A percentile compares a stretch with the other conserved stretches of the same genome.
These are phyloP conservation scores for Conringia planisiliqua DNA, from an alignment of 345 rosid genomes.

Conservation along the genomic window DNA sequence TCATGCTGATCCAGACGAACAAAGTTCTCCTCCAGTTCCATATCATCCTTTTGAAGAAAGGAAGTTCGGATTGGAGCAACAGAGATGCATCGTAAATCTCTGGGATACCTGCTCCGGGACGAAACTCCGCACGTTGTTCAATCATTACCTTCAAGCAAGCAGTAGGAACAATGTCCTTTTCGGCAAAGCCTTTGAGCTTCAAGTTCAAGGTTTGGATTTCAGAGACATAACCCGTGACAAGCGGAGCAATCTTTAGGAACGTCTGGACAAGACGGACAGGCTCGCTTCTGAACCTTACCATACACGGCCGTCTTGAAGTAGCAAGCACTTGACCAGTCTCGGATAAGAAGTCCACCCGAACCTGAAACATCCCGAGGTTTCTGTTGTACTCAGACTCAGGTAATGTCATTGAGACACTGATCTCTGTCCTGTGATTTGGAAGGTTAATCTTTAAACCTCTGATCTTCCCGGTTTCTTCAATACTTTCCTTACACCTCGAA, in stretches of 20 bases:
- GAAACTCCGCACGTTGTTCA: slow-evolving; percentile 72
- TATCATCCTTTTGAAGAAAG: slow-evolving; percentile 54
- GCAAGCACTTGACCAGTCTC: slow-evolving; percentile 50
- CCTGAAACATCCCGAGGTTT: slow-evolving; percentile 81
- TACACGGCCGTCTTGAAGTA: slow-evolving; percentile 60
- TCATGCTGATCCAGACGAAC: slow-evolving; percentile 56
- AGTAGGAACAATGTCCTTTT: slow-evolving; percentile 47
- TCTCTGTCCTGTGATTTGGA: slow-evolving; percentile 5
- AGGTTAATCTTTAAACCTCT: not conserved
- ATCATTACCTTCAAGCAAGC: slow-evolving; percentile 43
- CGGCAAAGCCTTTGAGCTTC: slow-evolving; percentile 55
- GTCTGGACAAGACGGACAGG: slow-evolving; percentile 53
- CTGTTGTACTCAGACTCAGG: slow-evolving; percentile 80
- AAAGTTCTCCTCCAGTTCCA: slow-evolving; percentile 77
- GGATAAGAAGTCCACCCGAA: slow-evolving; percentile 66
- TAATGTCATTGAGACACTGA: slow-evolving; percentile 33
- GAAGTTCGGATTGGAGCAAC: slow-evolving; percentile 52
- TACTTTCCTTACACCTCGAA: slow-evolving; percentile 40
- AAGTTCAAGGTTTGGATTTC: slow-evolving; percentile 62
- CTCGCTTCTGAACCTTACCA: slow-evolving; percentile 66
- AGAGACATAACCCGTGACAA: slow-evolving; percentile 59
- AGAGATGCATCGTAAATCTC: slow-evolving; percentile 71
- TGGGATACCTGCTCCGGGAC: slow-evolving; percentile 68
- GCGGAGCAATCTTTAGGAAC: slow-evolving; percentile 61
- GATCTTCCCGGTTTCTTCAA: slow-evolving; percentile 11